A percentile compares a stretch with the other conserved stretches of the same genome.
phyloP scores from a whole-genome alignment of 176 grass and related monocot species.

The Hsuehochloa calcarea region DNA sequence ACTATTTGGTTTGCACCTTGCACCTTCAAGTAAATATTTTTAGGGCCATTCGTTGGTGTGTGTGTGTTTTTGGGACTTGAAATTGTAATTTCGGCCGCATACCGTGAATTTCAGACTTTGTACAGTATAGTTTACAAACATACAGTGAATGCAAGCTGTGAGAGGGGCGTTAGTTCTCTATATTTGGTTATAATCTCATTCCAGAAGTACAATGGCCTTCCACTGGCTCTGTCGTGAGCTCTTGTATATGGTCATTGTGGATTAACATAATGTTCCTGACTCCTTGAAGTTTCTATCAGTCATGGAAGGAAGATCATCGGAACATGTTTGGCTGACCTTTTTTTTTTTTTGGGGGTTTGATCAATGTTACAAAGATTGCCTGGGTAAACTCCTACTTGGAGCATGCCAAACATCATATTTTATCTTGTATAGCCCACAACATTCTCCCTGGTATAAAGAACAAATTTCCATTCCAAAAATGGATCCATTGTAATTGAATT shows the following conservation, averaged over 20 bases:
- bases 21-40: no score
- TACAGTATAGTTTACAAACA: no score
- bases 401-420: neutral
- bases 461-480: neutral
- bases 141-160: no score
- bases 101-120: no score
- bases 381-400: neutral
- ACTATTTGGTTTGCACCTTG: no score
- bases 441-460: neutral
- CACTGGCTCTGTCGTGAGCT: no score
- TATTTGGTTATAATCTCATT: no score
- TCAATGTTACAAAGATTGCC: neutral
- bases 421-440: neutral
- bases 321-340: neutral
- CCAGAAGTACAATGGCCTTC: no score
- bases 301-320: neutral
- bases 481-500: neutral
- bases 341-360: neutral
- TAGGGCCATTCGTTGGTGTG: no score
- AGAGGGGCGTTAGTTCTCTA: no score
- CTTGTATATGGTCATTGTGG: neutral
- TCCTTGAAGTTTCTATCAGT: neutral
- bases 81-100: no score
- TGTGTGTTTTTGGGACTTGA: no score
- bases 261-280: neutral